These are phyloP conservation scores for Pezizomycotina sp. DNA, from an alignment of 2,329 filamentous ascomycete genomes.

Conservation along the genomic window DNA sequence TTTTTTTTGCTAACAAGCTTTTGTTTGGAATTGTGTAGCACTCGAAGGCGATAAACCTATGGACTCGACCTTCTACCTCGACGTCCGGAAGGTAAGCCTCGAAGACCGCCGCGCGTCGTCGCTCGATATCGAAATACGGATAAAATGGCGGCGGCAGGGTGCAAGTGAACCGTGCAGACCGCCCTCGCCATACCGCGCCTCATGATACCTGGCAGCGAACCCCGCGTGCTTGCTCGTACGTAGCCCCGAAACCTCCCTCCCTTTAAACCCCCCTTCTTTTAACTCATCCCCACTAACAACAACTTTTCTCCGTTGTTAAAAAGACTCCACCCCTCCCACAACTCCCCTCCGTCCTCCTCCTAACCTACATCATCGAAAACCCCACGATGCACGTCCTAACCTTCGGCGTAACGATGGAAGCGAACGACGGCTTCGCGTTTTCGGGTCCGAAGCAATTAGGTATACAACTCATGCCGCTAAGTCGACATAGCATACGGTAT, in stretches of 20 bases:
- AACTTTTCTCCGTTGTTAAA: conserved; percentile 32
- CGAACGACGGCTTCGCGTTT: conserved; percentile 82
- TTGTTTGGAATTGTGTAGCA: conserved; percentile 11
- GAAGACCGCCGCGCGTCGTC: conserved; percentile 65
- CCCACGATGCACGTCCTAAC: conserved; percentile 87
- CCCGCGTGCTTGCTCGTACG: conserved; percentile 51
- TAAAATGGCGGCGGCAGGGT: conserved; percentile 53
- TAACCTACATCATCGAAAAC: conserved; percentile 70
- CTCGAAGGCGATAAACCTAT: conserved; percentile 14
- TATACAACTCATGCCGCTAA: conserved; percentile 67
- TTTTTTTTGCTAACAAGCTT: no score
- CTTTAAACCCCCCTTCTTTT: conserved; percentile 30
- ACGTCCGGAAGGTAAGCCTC: conserved; percentile 57
- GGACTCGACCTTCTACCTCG: conserved; percentile 55
- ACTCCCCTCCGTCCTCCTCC: conserved; percentile 24
- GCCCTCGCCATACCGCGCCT: conserved; percentile 64
- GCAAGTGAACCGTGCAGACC: conserved; percentile 37
- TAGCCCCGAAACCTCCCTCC: no score
- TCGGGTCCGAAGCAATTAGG: conserved; percentile 69
- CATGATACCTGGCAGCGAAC: conserved; percentile 65
- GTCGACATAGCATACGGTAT: conserved; percentile 56
- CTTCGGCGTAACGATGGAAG: conserved; percentile 83
- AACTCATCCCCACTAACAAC: conserved; percentile 27
- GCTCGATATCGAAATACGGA: conserved; percentile 56
- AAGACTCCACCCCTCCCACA: no score